Base-by-base conservation (phyloP, 2,329 filamentous ascomycete species). In the Tolypocladium inflatum region DNA sequence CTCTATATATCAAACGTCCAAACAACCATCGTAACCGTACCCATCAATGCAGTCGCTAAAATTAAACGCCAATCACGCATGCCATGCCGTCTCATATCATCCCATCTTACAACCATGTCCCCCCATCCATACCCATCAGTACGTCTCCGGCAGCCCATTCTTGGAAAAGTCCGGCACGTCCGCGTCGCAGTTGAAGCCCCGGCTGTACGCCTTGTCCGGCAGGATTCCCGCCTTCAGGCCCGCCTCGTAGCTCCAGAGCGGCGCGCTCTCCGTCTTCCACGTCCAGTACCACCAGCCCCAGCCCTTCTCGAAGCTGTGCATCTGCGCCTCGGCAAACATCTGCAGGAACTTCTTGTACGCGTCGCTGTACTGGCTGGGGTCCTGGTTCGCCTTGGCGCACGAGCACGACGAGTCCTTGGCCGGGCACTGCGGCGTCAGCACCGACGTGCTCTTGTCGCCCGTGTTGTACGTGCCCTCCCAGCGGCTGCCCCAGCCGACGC, bases 251-350 rank as follows among this genome's bases (percentile, higher is more conserved):
- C 91, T 96, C 94, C 94, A 99, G 75, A 97, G 91, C 60, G 86
- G 79, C 54, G 89, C 86, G 63, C 75, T 80, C 77, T 97, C 93
- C 37, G 93, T 96, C 74, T 91, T 84, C 93, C 94, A 96, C 39
- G 92, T 97, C 94, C 94, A 99, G 75, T 99, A 99, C 76, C 96
- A 97, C 94, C 94, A 99, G 54, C 94, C 94, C 87, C 89, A 94
- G 7, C 90, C 91, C 62, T 87, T 86, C 73, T 97, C 93, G 68
- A 97, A 99, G 59, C 87, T 90, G 65, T 87, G 81, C 90, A 99
- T 99, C 76, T 99, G 94, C 57, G 92, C 94, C 74, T 96, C 88
- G 7, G 94, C 94, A 74, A 97, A 97, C 74, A 89, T 90, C 63
- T 84, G 82, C 62, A 99, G 78, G 74, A 93, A 97, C 64, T 85